These are phyloP conservation scores for Saccharomyces hybrid DNA, from an alignment of 1,139 yeast species.

Conservation along the genomic window DNA sequence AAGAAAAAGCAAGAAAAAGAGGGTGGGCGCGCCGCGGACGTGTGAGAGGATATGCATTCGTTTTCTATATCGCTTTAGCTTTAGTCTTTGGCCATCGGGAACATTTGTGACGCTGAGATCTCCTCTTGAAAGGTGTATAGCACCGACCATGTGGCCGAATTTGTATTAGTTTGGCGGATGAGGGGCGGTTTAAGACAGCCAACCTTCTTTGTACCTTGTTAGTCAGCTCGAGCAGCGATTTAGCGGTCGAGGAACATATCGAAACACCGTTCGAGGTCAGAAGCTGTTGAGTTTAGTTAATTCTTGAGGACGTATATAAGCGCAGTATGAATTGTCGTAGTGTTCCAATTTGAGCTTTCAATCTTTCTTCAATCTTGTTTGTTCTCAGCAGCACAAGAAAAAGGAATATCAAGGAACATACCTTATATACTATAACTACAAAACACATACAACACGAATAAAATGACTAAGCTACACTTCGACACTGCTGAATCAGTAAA, in stretches of 20 bases:
- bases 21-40: slow-evolving; percentile 2
- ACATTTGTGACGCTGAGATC: neutral
- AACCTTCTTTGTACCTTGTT: too few relatives aligned
- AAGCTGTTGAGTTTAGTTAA: neutral
- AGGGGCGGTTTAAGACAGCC: neutral
- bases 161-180: neutral
- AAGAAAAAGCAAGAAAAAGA: neutral
- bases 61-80: neutral
- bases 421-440: neutral
- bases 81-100: neutral
- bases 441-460: neutral
- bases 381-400: too few relatives aligned
- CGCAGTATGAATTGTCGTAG: neutral
- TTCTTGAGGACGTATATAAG: neutral
- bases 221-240: neutral
- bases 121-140: neutral
- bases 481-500: slow-evolving; percentile 25
- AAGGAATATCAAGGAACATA: neutral
- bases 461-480: neutral
- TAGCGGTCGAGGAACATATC: neutral
- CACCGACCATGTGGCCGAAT: neutral
- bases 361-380: neutral
- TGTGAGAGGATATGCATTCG: neutral
- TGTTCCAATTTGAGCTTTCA: neutral
- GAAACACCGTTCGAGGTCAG: neutral